Evolutionary conservation across 2,329 filamentous ascomycete genomes (phyloP).

Genomic region (Aspergillus vadensis): DNA sequence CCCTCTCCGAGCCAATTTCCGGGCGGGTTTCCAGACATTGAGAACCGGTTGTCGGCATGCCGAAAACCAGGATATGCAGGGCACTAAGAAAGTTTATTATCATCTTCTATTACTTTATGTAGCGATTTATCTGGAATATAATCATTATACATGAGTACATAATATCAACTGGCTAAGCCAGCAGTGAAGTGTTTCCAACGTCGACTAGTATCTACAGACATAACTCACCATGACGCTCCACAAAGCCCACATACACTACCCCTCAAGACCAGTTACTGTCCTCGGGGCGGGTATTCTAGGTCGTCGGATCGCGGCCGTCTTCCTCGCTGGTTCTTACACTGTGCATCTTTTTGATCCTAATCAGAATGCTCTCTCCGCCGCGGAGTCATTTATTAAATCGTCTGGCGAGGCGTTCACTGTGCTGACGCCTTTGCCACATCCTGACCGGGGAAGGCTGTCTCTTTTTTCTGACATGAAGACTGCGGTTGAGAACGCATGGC

Average conservation of each 20-base stretch:
- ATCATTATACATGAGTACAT: too few relatives aligned
- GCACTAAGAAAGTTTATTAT: too few relatives aligned
- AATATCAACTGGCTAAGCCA: too few relatives aligned
- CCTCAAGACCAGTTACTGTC: slow-evolving; percentile 17
- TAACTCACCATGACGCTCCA: not conserved
- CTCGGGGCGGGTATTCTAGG: slow-evolving; percentile 45
- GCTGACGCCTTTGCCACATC: slow-evolving; percentile 21
- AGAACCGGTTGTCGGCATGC: too few relatives aligned
- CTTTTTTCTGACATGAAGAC: slow-evolving; percentile 42
- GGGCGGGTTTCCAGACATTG: too few relatives aligned
- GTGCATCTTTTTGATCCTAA: slow-evolving; percentile 30
- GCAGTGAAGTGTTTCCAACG: too few relatives aligned
- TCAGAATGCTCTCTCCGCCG: slow-evolving; percentile 28
- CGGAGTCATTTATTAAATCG: slow-evolving; percentile 34
- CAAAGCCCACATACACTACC: not conserved
- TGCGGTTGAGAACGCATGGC: slow-evolving; percentile 52
- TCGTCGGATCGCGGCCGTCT: slow-evolving; percentile 37
- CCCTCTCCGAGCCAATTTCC: too few relatives aligned
- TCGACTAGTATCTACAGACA: too few relatives aligned
- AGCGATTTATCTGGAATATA: too few relatives aligned
- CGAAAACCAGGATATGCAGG: too few relatives aligned
- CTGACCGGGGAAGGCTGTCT: slow-evolving; percentile 32
- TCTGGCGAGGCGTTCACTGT: slow-evolving; percentile 33
- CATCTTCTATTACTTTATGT: too few relatives aligned
- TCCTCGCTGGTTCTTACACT: slow-evolving; percentile 30